Evolutionary conservation across 2,329 filamentous ascomycete genomes (phyloP).

Genomic region (Aspergillus ustus): DNA sequence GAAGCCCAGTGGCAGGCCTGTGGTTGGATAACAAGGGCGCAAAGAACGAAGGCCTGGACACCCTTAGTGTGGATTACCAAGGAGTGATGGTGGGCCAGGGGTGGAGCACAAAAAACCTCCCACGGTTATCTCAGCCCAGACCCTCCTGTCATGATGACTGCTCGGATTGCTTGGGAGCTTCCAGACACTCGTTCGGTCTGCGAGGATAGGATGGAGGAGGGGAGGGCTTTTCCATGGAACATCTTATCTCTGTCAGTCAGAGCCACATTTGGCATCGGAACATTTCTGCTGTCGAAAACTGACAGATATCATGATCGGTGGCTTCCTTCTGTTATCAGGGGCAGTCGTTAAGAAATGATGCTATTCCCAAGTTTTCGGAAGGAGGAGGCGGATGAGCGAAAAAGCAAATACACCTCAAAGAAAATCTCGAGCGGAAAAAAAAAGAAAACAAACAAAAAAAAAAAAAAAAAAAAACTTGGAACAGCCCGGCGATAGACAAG

Average conservation of each 20-base stretch:
- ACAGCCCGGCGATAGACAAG: conserved; percentile 16
- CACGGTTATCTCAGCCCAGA: conserved; percentile 17
- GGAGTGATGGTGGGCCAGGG: conserved; percentile 11
- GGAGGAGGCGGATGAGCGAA: conserved; percentile 4
- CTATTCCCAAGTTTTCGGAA: conserved; percentile 6
- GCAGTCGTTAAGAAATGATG: conserved; percentile 6
- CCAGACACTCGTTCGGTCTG: conserved; percentile 3
- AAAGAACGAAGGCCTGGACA: conserved; percentile 6
- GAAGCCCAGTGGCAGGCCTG: background rate
- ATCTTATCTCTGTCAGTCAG: conserved; percentile 12
- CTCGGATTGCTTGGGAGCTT: background rate
- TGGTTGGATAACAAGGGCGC: conserved; percentile 13
- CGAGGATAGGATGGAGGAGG: background rate
- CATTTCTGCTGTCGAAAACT: background rate
- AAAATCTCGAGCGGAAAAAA: background rate
- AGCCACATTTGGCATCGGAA: background rate
- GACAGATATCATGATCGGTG: background rate
- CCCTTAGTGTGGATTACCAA: conserved; percentile 1
- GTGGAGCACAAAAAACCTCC: conserved; percentile 8
- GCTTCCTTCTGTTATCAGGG: background rate
- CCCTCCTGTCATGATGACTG: conserved; percentile 14
- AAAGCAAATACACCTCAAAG: conserved; percentile 1
- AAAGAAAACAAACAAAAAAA: conserved; percentile 6
- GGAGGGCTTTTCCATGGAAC: background rate
- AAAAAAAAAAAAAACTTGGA: conserved; percentile 16